Evolutionary conservation across 2,329 filamentous ascomycete genomes (phyloP).

Genomic region (Alternaria sp.): DNA sequence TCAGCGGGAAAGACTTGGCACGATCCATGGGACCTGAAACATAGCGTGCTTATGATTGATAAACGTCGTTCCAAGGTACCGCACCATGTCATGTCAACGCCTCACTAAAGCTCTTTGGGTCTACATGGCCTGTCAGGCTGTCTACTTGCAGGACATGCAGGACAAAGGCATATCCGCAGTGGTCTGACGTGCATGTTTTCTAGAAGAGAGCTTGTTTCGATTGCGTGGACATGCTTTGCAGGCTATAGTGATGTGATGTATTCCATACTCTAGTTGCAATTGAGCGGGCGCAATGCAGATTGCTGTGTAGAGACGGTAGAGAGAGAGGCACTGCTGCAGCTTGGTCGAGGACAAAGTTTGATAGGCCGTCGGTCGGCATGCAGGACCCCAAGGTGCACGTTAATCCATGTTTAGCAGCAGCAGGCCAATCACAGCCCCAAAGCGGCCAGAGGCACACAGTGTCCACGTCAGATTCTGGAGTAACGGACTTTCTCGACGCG

Average conservation of each 20-base stretch:
- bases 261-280: background rate
- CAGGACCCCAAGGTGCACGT: constrained; percentile 24
- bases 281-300: too few species aligned
- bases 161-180: constrained; percentile 15
- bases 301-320: background rate
- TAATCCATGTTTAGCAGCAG: constrained; percentile 22
- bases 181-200: constrained; percentile 13
- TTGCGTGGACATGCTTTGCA: constrained; percentile 10
- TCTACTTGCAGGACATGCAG: constrained; percentile 10
- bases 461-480: constrained; percentile 43
- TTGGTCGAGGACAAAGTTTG: constrained; percentile 4
- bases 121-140: constrained; percentile 9
- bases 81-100: constrained; percentile 17
- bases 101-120: constrained; percentile 15
- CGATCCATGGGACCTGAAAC: constrained; percentile 32
- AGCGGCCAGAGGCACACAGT: constrained; percentile 13
- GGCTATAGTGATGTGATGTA: background rate
- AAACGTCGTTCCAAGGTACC: constrained; percentile 14
- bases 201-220: constrained; percentile 21
- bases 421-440: constrained; percentile 18
- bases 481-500: constrained; percentile 34
- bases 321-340: constrained; percentile 2
- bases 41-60: constrained; percentile 37
- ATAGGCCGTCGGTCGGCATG: constrained; percentile 9
- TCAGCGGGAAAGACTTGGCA: constrained; percentile 18